Conservation (phyloP, 768 basidiomycete species). For the Dioszegia hungarica region DNA sequence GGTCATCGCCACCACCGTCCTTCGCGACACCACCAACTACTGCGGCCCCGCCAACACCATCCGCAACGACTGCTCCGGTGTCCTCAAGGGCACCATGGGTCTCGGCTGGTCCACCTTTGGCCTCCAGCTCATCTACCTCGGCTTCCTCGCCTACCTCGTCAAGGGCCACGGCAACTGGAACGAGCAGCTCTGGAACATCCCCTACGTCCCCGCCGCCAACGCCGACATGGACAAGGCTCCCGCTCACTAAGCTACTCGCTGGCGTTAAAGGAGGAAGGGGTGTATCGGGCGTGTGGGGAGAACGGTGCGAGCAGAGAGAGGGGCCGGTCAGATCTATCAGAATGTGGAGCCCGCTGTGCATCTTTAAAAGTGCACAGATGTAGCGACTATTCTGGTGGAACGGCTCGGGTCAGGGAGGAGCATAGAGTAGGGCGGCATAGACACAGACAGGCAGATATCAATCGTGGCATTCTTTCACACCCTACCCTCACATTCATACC, state of each 20-base stretch:
- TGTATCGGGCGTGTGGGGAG: neutral
- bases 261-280: neutral
- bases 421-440: neutral
- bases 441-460: neutral
- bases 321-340: no score
- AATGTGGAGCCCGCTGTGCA: no score
- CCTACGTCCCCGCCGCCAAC: constrained; percentile 10
- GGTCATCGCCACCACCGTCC: neutral
- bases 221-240: constrained; percentile 23
- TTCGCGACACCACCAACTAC: constrained; percentile 17
- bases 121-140: constrained; percentile 20
- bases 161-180: constrained; percentile 11
- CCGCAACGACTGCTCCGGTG: constrained; percentile 19
- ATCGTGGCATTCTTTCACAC: no score
- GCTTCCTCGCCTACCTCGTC: constrained; percentile 17
- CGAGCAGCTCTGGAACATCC: constrained; percentile 19
- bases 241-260: constrained; percentile 13
- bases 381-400: no score
- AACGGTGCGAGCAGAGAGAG: neutral
- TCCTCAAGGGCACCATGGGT: constrained; percentile 18
- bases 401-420: neutral
- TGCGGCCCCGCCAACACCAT: constrained; percentile 11
- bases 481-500: neutral
- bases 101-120: constrained; percentile 25
- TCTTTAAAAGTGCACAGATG: no score